Evolutionary conservation across 177 flowering plant genomes (phyloP).

Genomic region (Vitis hybrid): DNA sequence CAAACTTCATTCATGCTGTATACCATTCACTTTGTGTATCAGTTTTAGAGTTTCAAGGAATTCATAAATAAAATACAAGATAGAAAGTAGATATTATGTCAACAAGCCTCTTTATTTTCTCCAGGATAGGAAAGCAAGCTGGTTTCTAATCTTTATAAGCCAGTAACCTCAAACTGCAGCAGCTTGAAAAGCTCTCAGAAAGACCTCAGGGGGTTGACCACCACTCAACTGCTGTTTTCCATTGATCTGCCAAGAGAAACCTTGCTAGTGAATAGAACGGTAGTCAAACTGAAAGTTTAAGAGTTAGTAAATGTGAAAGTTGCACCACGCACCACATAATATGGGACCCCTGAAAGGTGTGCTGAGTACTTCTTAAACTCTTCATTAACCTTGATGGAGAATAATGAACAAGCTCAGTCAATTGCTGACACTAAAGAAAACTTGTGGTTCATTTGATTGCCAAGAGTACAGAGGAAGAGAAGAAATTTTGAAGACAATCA

Average conservation of each 20-base stretch:
- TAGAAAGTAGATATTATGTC: no score
- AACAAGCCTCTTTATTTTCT: no score
- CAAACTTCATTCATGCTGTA: no score
- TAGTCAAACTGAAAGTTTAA: not conserved
- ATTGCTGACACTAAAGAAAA: not conserved
- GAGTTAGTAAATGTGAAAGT: not conserved
- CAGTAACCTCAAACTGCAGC: slow-evolving; percentile 32
- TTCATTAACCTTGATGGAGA: slow-evolving; percentile 54
- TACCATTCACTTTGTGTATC: no score
- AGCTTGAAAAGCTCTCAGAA: slow-evolving; percentile 65
- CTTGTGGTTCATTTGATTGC: no score
- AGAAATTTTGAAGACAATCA: not conserved
- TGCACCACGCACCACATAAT: slow-evolving; percentile 55
- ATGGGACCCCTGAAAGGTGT: slow-evolving; percentile 71
- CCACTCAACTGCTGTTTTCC: slow-evolving; percentile 73
- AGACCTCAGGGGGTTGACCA: slow-evolving; percentile 83
- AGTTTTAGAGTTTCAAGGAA: no score
- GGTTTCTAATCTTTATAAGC: no score
- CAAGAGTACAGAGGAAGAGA: not conserved
- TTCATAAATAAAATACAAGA: no score
- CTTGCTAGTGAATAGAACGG: not conserved
- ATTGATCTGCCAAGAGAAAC: slow-evolving; percentile 58
- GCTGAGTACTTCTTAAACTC: slow-evolving; percentile 63
- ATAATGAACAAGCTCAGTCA: slow-evolving; percentile 15
- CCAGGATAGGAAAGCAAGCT: no score